These are phyloP conservation scores for Sarocladiaceae sp. DNA, from an alignment of 2,329 filamentous ascomycete species.

Conservation along the genomic window DNA sequence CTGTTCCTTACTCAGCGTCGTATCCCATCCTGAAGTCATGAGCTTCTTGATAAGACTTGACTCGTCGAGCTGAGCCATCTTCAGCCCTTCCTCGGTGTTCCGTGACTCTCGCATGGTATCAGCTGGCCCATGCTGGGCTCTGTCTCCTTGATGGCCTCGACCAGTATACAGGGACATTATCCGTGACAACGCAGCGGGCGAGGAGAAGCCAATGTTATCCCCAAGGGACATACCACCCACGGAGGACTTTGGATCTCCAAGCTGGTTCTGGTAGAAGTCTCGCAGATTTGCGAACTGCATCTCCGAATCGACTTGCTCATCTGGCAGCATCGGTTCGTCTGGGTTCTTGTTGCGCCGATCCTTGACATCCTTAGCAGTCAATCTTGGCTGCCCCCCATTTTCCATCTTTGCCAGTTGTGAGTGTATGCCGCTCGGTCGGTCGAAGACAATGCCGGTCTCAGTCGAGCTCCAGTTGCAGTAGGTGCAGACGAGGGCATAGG, in stretches of 20 bases:
- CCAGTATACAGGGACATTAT: conserved; percentile 89
- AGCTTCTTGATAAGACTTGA: conserved; percentile 54
- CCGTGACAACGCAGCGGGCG: conserved; percentile 73
- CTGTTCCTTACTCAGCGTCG: conserved; percentile 47
- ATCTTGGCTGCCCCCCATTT: conserved; percentile 48
- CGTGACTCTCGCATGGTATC: conserved; percentile 77
- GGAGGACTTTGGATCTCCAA: conserved; percentile 54
- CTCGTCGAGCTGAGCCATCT: conserved; percentile 56
- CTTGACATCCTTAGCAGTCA: conserved; percentile 45
- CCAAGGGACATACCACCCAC: conserved; percentile 37
- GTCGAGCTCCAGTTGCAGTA: conserved; percentile 92
- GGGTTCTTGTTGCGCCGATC: conserved; percentile 43
- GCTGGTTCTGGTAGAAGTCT: conserved; percentile 75
- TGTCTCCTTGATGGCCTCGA: conserved; percentile 48
- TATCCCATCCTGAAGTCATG: conserved; percentile 54
- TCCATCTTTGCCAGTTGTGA: conserved; percentile 69
- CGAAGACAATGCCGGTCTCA: conserved; percentile 85
- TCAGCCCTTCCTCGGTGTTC: conserved; percentile 64
- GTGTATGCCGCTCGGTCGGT: conserved; percentile 80
- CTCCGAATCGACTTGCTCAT: conserved; percentile 52
- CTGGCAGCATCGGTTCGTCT: conserved; percentile 29
- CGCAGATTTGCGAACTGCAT: conserved; percentile 69
- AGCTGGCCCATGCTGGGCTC: conserved; percentile 60
- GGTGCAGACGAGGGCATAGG: conserved; percentile 76
- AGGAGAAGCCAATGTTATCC: conserved; percentile 50